Evolutionary conservation across 2,329 filamentous ascomycete species (phyloP).

Genomic region (Paraconiothyrium sp.): DNA sequence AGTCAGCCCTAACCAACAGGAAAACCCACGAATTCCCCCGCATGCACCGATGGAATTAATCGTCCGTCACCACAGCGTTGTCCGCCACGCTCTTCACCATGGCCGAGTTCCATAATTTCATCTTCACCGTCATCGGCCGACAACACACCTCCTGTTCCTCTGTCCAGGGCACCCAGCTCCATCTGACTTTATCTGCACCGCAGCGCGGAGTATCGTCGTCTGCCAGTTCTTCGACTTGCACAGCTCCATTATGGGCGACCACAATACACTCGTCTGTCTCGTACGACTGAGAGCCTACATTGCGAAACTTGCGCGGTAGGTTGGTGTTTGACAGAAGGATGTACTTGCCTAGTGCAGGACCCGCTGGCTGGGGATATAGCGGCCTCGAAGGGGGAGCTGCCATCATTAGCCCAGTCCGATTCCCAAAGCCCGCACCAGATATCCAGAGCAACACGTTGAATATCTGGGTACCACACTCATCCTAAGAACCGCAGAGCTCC

Average conservation of each 20-base stretch:
- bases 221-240: conserved; percentile 23
- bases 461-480: too few species aligned
- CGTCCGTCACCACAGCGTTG: too few species aligned
- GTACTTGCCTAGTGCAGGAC: conserved; percentile 22
- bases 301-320: conserved; percentile 31
- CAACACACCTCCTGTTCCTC: conserved; percentile 37
- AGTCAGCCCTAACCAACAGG: too few species aligned
- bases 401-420: conserved; percentile 3
- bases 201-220: conserved; percentile 15
- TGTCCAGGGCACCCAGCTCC: conserved; percentile 44
- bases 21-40: background rate
- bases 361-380: conserved; percentile 39
- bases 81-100: background rate
- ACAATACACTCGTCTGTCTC: conserved; percentile 25
- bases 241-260: conserved; percentile 28
- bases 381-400: conserved; percentile 30
- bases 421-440: too few species aligned
- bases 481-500: too few species aligned
- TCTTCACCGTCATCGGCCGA: conserved; percentile 21
- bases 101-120: conserved; percentile 22
- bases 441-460: too few species aligned
- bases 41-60: background rate
- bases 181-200: conserved; percentile 27
- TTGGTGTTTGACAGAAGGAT: conserved; percentile 26
- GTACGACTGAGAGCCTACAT: conserved; percentile 2